Percentiles rank a stretch among this genome's conserved stretches.
Conservation (phyloP, 1,139 yeast species). For the Blastobotrys apis region DNA sequence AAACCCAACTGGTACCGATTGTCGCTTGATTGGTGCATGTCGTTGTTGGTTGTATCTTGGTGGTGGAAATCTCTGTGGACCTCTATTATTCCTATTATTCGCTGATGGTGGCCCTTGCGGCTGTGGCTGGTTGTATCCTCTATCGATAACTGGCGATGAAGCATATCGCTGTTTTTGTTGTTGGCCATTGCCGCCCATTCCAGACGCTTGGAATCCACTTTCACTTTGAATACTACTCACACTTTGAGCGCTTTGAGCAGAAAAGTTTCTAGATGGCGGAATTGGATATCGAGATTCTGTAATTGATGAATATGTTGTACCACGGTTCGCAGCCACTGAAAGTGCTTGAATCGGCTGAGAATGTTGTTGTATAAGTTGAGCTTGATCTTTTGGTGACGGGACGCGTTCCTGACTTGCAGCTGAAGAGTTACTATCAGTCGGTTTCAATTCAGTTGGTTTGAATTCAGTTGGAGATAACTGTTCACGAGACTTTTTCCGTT, state of each 20-base stretch:
- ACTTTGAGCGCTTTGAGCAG: background rate
- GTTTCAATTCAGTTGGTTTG: background rate
- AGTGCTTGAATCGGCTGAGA: conserved; percentile 4
- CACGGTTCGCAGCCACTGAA: conserved; percentile 1
- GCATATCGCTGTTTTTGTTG: conserved; percentile 4
- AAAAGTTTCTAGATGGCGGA: conserved; percentile 3
- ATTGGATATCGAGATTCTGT: conserved; percentile 12
- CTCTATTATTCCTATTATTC: too few relatives aligned
- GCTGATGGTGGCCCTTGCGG: background rate
- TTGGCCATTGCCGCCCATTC: background rate
- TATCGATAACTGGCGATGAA: background rate
- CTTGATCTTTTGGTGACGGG: conserved; percentile 6
- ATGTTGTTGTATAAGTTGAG: conserved; percentile 1
- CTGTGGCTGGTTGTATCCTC: background rate
- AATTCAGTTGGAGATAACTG: background rate
- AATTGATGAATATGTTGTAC: background rate
- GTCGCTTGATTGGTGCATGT: conserved; percentile 14
- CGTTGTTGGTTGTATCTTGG: conserved; percentile 15
- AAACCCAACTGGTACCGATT: conserved; percentile 16
- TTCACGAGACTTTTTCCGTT: conserved; percentile 20
- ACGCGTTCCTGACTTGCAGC: background rate
- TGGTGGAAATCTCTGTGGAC: conserved; percentile 11
- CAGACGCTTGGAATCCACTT: conserved; percentile 13
- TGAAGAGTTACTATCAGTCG: background rate
- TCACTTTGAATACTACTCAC: conserved; percentile 13